Base-by-base conservation (phyloP, 192 early-diverging fungal genomes). In the Coemansia sp. region DNA sequence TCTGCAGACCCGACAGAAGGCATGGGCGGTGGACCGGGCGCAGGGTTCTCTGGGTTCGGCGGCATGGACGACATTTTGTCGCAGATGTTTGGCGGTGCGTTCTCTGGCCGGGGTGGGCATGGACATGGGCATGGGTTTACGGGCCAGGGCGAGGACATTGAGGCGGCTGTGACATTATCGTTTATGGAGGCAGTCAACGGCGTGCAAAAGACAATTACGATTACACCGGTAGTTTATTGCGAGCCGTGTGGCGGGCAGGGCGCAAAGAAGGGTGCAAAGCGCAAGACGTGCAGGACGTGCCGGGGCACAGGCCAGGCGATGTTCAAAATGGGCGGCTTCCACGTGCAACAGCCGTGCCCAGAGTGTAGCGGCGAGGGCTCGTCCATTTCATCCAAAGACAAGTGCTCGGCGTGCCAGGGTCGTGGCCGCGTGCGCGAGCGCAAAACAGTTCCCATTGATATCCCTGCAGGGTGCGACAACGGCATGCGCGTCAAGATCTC, bases 111-210 rank as follows among this genome's bases (percentile, higher is more conserved):
- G 47, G 66, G 75, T 25, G 80, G 84, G 32, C 56, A 58, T 22
- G 70, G 53, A 15, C 73, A 62, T 10, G 78, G 76, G 9, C 27
- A 19, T 11, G 70, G 70, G 12, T 71, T 72, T 41, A 51, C 54
- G 58, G 63, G 64, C 8, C 76, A 69, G 8, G 93, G 90, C 37
- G 81, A 86, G 14, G 85, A 89, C 67, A 82, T 94, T 48, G 85
- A 91, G 35, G 76, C 84, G 1, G 58, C 76, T 12, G 67, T 93
- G 35, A 86, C 84, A 9, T 82, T 98, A 10, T 55, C 88, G 10
- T 98, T 96, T 64, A 95, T 95, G 93, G 93, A 96, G 27, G 93
- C 95, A 2, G 89, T 89, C 6, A 89, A 89, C 47, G 97, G 97
- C 23, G 53, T 86, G 1, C 84, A 81, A 55, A 90, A 88, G 62